Evolutionary conservation across 305 asterid species (phyloP), one percentile per base, ranked within the genome.

Genomic region (Stenogyne calaminthoides): DNA sequence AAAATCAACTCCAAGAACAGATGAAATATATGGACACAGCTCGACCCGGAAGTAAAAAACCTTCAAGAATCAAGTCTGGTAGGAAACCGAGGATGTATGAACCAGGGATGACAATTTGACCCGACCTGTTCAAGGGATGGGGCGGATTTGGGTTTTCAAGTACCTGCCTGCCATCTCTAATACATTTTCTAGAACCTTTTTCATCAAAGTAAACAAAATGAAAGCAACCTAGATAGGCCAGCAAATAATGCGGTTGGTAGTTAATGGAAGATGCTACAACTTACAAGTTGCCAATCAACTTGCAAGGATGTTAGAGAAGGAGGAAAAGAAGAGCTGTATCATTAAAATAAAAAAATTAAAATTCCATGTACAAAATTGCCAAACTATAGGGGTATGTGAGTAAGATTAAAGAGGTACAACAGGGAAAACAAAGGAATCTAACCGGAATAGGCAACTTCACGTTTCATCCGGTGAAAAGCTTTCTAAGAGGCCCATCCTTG

Each of bases 401-500:
- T 36, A 71, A 36, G 57, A 58, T 55, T n/a, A 36, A 64, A 29
- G 25, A 40, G 18, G 19, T 16, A 34, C 77, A 60, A 54, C 10
- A 57, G 59, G 25, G 44, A 42, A 58, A 37, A 64, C 61, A 34
- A 65, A 55, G 34, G 62, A 67, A 59, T 63, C 69, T 60, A 49
- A 77, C 75, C 76, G 9, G 75, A 51, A 46, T 39, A 64, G 74
- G 56, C 52, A 42, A 39, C 61, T 55, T 72, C 10, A 25, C 5
- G 52, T 67, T 47, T 82, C 81, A 90, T 79, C 94, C 88, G 15
- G 78, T 88, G 85, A 95, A 95, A 77, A 95, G 94, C 85, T 90
- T 95, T 78, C 98, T 81, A 72, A 95, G 88, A 5, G 98, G 86
- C 19, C 98, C 98, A 61, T 95, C 98, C 76, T 85, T 95, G n/a